Base-by-base conservation (phyloP, 441 rosid genomes). In the Bruguiera hainesii region DNA sequence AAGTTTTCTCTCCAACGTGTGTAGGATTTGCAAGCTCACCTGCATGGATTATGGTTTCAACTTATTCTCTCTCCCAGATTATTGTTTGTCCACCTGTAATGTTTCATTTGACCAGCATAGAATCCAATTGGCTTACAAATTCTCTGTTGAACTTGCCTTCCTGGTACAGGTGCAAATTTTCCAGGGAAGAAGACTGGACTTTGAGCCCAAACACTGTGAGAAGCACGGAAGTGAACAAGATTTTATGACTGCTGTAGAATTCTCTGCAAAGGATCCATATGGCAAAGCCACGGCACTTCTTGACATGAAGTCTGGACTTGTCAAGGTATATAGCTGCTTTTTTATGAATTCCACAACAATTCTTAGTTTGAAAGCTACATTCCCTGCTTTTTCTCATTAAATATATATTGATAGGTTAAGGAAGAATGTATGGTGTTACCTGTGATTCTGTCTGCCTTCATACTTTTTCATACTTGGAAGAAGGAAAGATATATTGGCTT, bases 271-370 rank as follows among this genome's bases (percentile, higher is more conserved):
- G 65, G 39, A 86, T 82, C 97, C 98, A n/a, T 90, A 87, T 70
- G 98, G 98, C 39, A 86, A 84, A 68, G 81, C 91, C 57, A 78
- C 86, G 61, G 97, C 87, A 51, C 82, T 90, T 79, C 72, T 90
- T 29, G 81, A 90, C 82, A 53, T 87, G 60, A 86, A 80, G 67
- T 76, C 73, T 64, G 86, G 89, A 58, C 70, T 67, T 60, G n/a
- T 85, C 73, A 72, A 81, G 98, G 98, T 81, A 82, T 62, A 70
- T 20, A 49, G 13, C 19, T 63, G 39, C 11, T 64, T 48, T 48
- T 53, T 56, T 52, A 20, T 64, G 21, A 35, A 42, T 42, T 26
- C 71, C 39, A 61, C 46, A 66, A 69, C 3, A 49, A 39, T 70
- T 49, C 57, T 25, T 33, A 5, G 56, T 55, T 60, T 46, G 13